Evolutionary conservation across 306 rosid species (phyloP).

Genomic region (Lablab purpureus): DNA sequence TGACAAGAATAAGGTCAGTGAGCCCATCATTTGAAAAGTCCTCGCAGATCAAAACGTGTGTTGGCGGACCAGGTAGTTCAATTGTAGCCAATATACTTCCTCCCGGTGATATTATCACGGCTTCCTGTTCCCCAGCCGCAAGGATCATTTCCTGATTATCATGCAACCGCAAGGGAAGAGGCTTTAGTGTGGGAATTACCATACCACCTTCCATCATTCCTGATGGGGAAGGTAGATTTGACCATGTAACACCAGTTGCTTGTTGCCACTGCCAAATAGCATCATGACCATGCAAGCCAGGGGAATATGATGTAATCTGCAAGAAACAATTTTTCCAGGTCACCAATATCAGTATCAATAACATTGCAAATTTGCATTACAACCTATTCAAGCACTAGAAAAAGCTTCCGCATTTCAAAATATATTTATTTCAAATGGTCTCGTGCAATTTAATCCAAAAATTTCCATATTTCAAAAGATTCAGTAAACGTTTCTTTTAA

Average conservation of each 20-base stretch:
- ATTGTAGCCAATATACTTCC: slow-evolving; percentile 74
- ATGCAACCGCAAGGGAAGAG: slow-evolving; percentile 68
- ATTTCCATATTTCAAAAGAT: slow-evolving; percentile 8
- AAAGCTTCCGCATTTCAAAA: slow-evolving; percentile 6
- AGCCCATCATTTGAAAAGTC: slow-evolving; percentile 98
- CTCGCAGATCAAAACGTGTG: slow-evolving; percentile 77
- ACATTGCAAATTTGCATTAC: slow-evolving; percentile 10
- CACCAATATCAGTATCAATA: slow-evolving; percentile 22
- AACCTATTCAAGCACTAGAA: slow-evolving; percentile 25
- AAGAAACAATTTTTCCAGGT: slow-evolving; percentile 33
- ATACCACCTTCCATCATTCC: slow-evolving; percentile 91
- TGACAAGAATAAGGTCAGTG: slow-evolving; percentile 84
- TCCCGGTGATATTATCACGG: slow-evolving; percentile 84
- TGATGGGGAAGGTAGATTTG: slow-evolving; percentile 94
- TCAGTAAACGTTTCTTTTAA: slow-evolving; percentile 2
- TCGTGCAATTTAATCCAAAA: slow-evolving; percentile 14
- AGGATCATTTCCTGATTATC: slow-evolving; percentile 82
- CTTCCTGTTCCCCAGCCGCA: slow-evolving; percentile 98
- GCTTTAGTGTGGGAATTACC: slow-evolving; percentile 87
- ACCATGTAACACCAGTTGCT: slow-evolving; percentile 89
- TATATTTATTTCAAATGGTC: background rate
- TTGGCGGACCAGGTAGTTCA: slow-evolving; percentile 89
- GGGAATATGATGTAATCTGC: slow-evolving; percentile 96
- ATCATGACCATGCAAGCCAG: slow-evolving; percentile 90
- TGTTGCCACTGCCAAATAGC: slow-evolving; percentile 97